Evolutionary conservation across 495 filamentous ascomycete genomes (phyloP).

Genomic region (Astrothelium subdiscretum): DNA sequence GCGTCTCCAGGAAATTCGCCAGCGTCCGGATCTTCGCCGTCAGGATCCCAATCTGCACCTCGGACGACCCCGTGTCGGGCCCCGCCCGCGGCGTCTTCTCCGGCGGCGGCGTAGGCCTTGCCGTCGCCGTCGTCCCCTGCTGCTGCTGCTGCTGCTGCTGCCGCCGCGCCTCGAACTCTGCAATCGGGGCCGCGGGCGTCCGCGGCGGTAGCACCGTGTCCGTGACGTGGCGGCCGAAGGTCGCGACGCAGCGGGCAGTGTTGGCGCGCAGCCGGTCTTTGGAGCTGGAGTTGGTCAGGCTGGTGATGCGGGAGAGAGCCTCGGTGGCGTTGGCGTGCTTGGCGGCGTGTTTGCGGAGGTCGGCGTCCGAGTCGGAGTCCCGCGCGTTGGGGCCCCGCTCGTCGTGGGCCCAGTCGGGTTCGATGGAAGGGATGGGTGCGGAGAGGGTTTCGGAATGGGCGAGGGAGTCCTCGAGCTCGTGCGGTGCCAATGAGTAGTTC

Average conservation of each 20-base stretch:
- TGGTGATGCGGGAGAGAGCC: slow-evolving; percentile 66
- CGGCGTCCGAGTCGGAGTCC: too few relatives aligned
- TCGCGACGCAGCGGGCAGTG: slow-evolving; percentile 68
- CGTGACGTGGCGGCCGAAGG: slow-evolving; percentile 86
- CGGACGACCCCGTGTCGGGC: slow-evolving; percentile 80
- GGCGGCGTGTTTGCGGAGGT: slow-evolving; percentile 24
- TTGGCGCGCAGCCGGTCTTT: slow-evolving; percentile 70
- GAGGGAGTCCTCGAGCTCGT: slow-evolving; percentile 53
- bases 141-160: too few relatives aligned
- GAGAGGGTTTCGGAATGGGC: slow-evolving; percentile 52
- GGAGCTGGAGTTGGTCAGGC: slow-evolving; percentile 58
- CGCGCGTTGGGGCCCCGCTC: too few relatives aligned
- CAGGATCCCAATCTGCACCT: slow-evolving; percentile 95
- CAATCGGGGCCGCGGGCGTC: neutral
- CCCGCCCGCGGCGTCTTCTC: slow-evolving; percentile 57
- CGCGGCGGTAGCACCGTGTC: slow-evolving; percentile 44
- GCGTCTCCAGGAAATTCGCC: slow-evolving; percentile 44
- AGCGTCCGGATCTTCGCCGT: slow-evolving; percentile 86
- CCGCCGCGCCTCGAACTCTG: too few relatives aligned
- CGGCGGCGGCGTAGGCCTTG: neutral
- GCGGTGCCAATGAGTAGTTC: slow-evolving; percentile 60
- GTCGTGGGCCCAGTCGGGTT: slow-evolving; percentile 36
- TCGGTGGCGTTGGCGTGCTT: slow-evolving; percentile 43
- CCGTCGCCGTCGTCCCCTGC: too few relatives aligned
- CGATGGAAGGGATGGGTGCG: slow-evolving; percentile 35